Conservation (phyloP, 208 protist genomes). For the Lotmaria passim region DNA sequence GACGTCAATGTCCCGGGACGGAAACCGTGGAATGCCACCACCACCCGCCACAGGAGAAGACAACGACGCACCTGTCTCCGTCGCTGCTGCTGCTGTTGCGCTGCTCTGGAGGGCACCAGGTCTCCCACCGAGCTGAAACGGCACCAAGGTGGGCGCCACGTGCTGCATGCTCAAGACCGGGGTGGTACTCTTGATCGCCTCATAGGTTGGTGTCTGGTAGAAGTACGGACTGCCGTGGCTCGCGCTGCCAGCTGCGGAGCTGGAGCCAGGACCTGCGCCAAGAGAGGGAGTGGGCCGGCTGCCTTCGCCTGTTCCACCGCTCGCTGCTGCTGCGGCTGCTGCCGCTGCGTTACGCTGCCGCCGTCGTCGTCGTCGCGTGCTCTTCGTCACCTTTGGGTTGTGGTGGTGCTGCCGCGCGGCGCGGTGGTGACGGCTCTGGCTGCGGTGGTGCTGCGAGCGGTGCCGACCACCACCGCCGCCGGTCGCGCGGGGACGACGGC, state of each 20-base stretch:
- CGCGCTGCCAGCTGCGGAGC: neutral
- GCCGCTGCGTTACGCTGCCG: conserved; percentile 42
- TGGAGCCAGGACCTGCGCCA: neutral
- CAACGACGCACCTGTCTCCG: neutral
- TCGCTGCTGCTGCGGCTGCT: conserved; percentile 21
- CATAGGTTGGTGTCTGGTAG: conserved; percentile 71
- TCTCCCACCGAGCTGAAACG: conserved; percentile 15
- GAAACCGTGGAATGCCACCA: conserved; percentile 3
- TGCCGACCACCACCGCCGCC: conserved; percentile 35
- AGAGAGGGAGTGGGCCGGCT: neutral
- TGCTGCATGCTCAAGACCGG: conserved; percentile 38
- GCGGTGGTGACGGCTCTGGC: conserved; percentile 31
- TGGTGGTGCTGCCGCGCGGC: conserved; percentile 25
- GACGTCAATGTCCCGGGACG: neutral
- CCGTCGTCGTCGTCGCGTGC: conserved; percentile 45
- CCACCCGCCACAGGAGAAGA: neutral
- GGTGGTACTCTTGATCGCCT: conserved; percentile 63
- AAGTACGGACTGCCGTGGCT: conserved; percentile 19
- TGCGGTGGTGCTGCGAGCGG: conserved; percentile 36
- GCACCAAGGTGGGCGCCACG: conserved; percentile 30
- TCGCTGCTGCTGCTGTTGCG: no score
- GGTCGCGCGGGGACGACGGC: conserved; percentile 32
- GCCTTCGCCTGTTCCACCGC: neutral
- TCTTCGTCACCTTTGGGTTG: conserved; percentile 47
- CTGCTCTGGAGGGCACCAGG: neutral